phyloP scores from a whole-genome alignment of 2,329 filamentous ascomycete genomes.

The Pseudogymnoascus sp. region DNA sequence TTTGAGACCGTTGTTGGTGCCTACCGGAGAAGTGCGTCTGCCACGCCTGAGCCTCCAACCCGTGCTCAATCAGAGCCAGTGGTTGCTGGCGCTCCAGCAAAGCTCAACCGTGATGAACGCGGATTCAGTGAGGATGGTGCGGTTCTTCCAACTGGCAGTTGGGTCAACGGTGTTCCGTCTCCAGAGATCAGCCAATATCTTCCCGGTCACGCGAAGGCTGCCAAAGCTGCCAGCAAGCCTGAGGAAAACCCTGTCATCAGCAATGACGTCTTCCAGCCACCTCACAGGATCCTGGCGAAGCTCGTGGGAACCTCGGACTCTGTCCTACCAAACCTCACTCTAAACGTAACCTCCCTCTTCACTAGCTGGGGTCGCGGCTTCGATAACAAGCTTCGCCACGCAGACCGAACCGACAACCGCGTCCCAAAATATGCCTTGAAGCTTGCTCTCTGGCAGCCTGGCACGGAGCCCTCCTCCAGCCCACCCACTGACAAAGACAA shows the following conservation, averaged over 20 bases:
- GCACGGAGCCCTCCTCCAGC: constrained; percentile 52
- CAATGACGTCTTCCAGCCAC: constrained; percentile 21
- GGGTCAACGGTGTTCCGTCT: constrained; percentile 5
- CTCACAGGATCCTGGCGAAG: constrained; percentile 48
- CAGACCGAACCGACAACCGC: constrained; percentile 52
- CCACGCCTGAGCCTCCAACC: constrained; percentile 15
- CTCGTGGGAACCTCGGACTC: constrained; percentile 60
- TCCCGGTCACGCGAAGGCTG: not conserved
- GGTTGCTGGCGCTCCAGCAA: constrained; percentile 17
- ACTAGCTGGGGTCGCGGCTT: constrained; percentile 69
- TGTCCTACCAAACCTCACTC: constrained; percentile 49
- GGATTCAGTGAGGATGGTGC: constrained; percentile 15
- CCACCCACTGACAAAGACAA: constrained; percentile 35
- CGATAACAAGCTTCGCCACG: constrained; percentile 60
- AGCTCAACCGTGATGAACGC: constrained; percentile 25
- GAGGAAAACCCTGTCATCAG: not conserved
- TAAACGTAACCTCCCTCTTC: constrained; percentile 57
- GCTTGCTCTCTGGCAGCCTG: constrained; percentile 63
- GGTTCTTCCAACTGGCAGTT: not conserved
- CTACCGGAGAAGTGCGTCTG: constrained; percentile 18
- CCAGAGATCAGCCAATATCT: constrained; percentile 1
- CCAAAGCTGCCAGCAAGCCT: not conserved
- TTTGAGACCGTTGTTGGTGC: constrained; percentile 24
- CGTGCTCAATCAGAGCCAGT: constrained; percentile 23
- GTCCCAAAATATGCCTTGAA: constrained; percentile 78